A percentile compares a stretch with the other conserved stretches of the same genome.
These are phyloP conservation scores for Phytophthora boehmeriae DNA, from an alignment of 352 stramenopile species.

Conservation along the genomic window DNA sequence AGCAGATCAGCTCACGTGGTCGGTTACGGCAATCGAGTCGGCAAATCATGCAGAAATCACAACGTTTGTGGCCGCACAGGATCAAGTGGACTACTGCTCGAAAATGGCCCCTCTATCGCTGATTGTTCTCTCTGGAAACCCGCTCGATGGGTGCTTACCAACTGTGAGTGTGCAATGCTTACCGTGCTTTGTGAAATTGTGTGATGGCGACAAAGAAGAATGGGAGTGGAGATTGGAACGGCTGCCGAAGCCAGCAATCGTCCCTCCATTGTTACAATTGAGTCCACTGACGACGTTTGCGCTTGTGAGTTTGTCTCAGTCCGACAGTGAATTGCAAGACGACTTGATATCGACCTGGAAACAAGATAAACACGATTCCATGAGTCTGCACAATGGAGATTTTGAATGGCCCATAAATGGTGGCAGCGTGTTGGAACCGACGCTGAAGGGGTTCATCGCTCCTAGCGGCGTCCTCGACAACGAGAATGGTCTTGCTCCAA, in stretches of 20 bases:
- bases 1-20: constrained; percentile 64
- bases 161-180: constrained; percentile 64
- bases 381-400: constrained; percentile 44
- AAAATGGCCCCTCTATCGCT: constrained; percentile 64
- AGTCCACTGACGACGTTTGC: constrained; percentile 55
- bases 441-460: constrained; percentile 55
- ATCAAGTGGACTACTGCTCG: constrained; percentile 60
- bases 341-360: constrained; percentile 49
- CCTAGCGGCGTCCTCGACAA: constrained; percentile 26
- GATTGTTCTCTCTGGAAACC: constrained; percentile 72
- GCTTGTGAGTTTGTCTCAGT: constrained; percentile 44
- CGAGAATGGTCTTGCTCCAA: constrained; percentile 36
- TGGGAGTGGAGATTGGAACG: constrained; percentile 66
- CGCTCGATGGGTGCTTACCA: constrained; percentile 71
- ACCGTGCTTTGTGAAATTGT: constrained; percentile 63
- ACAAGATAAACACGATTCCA: constrained; percentile 42
- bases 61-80: constrained; percentile 46
- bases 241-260: constrained; percentile 34
- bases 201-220: constrained; percentile 66
- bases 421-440: constrained; percentile 55
- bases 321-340: constrained; percentile 49
- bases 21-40: constrained; percentile 41
- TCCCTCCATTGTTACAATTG: constrained; percentile 55
- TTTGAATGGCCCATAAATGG: constrained; percentile 82
- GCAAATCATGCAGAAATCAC: constrained; percentile 59